A percentile compares a stretch with the other conserved stretches of the same genome.
Conservation (phyloP, 495 filamentous ascomycete genomes). For the Penicillium daleae region DNA sequence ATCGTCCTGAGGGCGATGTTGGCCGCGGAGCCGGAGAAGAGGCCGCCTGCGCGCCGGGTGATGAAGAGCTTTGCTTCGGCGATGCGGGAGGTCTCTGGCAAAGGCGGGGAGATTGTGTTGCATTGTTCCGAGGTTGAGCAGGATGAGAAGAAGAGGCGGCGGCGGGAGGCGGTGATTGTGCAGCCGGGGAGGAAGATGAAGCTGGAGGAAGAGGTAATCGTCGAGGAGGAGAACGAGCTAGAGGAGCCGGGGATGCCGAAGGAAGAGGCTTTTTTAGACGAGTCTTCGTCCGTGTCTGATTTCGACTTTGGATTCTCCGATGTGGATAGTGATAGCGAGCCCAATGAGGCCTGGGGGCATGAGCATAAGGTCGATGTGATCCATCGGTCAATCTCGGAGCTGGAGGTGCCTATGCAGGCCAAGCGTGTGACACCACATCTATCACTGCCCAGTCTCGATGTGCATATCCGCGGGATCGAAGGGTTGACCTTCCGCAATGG, state of each 20-base stretch:
- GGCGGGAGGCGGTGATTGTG: background rate
- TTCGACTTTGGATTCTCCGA: slow-evolving; percentile 34
- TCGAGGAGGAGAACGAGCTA: background rate
- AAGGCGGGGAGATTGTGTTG: slow-evolving; percentile 5
- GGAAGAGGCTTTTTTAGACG: background rate
- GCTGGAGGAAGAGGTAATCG: background rate
- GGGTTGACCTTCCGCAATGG: slow-evolving; percentile 19
- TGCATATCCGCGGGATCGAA: slow-evolving; percentile 29
- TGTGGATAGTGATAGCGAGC: slow-evolving; percentile 25
- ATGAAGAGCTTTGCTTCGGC: slow-evolving; percentile 26
- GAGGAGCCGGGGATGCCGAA: background rate
- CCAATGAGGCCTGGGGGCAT: slow-evolving; percentile 2
- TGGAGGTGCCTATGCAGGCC: slow-evolving; percentile 10
- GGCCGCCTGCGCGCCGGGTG: slow-evolving; percentile 43
- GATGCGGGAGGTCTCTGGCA: slow-evolving; percentile 16
- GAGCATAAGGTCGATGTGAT: background rate
- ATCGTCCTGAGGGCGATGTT: slow-evolving; percentile 51
- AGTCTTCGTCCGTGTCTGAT: slow-evolving; percentile 28
- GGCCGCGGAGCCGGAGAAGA: slow-evolving; percentile 36
- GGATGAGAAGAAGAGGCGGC: slow-evolving; percentile 6
- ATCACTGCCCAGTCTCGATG: slow-evolving; percentile 26
- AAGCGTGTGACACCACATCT: slow-evolving; percentile 27
- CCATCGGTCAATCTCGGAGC: background rate
- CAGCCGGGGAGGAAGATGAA: background rate
- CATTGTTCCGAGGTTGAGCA: slow-evolving; percentile 18